Conservation (phyloP, 1,284 basidiomycete species). For the Leccinum variabile region DNA sequence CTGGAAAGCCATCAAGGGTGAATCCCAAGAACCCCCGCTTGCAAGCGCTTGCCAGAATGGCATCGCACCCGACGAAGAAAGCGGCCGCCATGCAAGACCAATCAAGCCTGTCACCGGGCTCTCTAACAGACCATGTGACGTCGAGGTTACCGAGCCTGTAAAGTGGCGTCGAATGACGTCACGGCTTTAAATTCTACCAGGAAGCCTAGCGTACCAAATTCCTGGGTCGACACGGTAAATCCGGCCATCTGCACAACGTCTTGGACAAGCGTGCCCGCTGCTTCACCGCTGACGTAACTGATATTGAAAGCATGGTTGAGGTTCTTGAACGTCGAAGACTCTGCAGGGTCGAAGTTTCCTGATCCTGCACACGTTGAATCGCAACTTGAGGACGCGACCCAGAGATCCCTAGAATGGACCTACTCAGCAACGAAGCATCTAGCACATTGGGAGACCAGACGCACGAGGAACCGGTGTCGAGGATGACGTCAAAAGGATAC, state of each 20-base stretch:
- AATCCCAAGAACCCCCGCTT: conserved; percentile 35
- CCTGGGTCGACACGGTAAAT: conserved; percentile 44
- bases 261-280: conserved; percentile 46
- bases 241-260: conserved; percentile 56
- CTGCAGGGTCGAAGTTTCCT: conserved; percentile 24
- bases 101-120: conserved; percentile 46
- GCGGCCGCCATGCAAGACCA: conserved; percentile 49
- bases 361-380: conserved; percentile 25
- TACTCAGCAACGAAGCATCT: neutral
- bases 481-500: conserved; percentile 28
- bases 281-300: conserved; percentile 57
- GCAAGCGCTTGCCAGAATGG: conserved; percentile 58
- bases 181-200: neutral
- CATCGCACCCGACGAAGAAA: conserved; percentile 43
- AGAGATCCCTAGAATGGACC: conserved; percentile 42
- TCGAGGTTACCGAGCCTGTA: conserved; percentile 26
- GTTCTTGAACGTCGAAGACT: conserved; percentile 33
- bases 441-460: conserved; percentile 21
- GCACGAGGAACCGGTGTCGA: conserved; percentile 48
- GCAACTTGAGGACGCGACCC: conserved; percentile 39
- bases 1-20: conserved; percentile 47
- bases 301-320: conserved; percentile 43
- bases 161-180: neutral
- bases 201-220: conserved; percentile 35
- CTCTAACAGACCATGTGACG: conserved; percentile 23